Evolutionary conservation across 1,284 basidiomycete genomes (phyloP).

Genomic region (Inonotus obliquus): DNA sequence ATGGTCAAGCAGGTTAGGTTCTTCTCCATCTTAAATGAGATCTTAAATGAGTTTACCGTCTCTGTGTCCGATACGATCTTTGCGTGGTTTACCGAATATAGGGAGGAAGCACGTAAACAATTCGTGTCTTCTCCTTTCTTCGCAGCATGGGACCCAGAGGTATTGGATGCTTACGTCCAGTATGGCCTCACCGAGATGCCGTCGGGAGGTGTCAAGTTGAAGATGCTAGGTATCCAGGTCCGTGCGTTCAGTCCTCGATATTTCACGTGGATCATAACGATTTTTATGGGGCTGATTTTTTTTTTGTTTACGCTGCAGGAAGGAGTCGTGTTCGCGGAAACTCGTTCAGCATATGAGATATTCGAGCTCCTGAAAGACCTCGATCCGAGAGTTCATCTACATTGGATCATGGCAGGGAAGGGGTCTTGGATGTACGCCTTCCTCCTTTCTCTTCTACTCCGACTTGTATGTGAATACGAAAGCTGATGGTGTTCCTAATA

Average conservation of each 20-base stretch:
- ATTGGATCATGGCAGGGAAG: conserved; percentile 55
- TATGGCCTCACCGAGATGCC: conserved; percentile 45
- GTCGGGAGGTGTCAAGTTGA: conserved; percentile 44
- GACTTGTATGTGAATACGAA: neutral
- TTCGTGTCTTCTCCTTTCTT: conserved; percentile 69
- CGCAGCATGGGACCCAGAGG: conserved; percentile 63
- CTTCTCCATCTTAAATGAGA: neutral
- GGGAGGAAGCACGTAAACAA: conserved; percentile 54
- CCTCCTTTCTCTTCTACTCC: neutral
- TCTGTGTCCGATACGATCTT: no score
- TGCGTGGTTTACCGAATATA: conserved; percentile 23
- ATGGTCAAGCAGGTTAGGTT: conserved; percentile 57
- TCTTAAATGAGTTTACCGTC: no score
- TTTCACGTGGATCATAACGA: neutral
- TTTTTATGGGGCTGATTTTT: neutral
- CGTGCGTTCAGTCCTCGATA: neutral
- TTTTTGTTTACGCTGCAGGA: conserved; percentile 33
- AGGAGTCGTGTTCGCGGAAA: conserved; percentile 49
- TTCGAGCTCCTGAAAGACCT: conserved; percentile 41
- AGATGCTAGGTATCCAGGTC: conserved; percentile 53
- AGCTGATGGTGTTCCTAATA: conserved; percentile 19
- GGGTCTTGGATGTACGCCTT: conserved; percentile 21
- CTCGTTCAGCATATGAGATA: conserved; percentile 36
- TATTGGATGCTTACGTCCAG: conserved; percentile 64
- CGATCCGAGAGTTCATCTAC: conserved; percentile 44